Evolutionary conservation across 805 yeast genomes (phyloP).

Genomic region (Naumovozyma dairenensis): DNA sequence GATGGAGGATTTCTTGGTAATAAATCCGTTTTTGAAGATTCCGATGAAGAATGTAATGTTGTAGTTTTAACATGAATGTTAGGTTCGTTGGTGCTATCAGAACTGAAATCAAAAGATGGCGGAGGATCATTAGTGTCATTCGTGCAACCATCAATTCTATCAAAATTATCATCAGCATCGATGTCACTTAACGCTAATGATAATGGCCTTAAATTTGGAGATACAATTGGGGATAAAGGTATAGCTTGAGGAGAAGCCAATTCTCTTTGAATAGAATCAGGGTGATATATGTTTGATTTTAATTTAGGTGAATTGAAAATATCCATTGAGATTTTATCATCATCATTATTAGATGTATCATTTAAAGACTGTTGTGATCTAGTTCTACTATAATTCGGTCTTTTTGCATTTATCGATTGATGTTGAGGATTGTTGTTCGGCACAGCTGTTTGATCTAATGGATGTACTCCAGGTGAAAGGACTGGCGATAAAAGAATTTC

Average conservation of each 20-base stretch:
- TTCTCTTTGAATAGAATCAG: constrained; percentile 36
- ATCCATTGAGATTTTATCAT: constrained; percentile 4
- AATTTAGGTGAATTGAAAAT: constrained; percentile 27
- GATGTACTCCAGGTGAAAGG: constrained; percentile 36
- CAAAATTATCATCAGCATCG: too few species aligned
- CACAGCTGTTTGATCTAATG: constrained; percentile 3
- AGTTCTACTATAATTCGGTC: too few species aligned
- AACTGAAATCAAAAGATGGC: constrained; percentile 15
- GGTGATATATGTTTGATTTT: constrained; percentile 45
- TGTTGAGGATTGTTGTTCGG: too few species aligned
- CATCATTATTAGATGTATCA: background rate
- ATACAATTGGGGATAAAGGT: constrained; percentile 44
- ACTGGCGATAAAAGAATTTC: constrained; percentile 37
- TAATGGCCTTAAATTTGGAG: constrained; percentile 41
- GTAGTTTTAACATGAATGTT: background rate
- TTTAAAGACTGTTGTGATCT: too few species aligned
- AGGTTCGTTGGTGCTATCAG: background rate
- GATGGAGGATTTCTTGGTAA: constrained; percentile 30
- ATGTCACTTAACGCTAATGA: constrained; percentile 11
- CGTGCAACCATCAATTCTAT: background rate
- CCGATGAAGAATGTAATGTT: constrained; percentile 1
- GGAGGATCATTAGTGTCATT: constrained; percentile 9
- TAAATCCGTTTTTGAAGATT: too few species aligned
- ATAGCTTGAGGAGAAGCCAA: constrained; percentile 56
- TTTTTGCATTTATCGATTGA: too few species aligned